Percentiles rank a stretch among this genome's conserved stretches.
Conservation (phyloP, 106 monocot genomes). For the Agapanthus africanus region DNA sequence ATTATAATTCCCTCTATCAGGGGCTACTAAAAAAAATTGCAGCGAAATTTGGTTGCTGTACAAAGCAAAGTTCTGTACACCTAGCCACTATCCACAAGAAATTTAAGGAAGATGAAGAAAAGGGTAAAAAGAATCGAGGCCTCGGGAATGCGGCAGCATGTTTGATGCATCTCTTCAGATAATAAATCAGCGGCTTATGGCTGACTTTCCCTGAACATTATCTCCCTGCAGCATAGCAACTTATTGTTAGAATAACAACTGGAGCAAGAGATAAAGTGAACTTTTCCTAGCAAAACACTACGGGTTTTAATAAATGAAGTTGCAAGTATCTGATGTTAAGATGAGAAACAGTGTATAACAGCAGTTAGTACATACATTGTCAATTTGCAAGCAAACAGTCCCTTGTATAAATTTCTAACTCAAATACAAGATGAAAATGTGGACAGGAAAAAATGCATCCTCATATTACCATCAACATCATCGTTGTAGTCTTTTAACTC, state of each 20-base stretch:
- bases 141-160: background rate
- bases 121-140: no score
- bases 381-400: background rate
- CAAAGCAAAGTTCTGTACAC: conserved; percentile 5
- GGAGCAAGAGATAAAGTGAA: no score
- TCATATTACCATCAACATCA: background rate
- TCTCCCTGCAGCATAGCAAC: background rate
- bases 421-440: background rate
- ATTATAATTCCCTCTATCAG: conserved; percentile 1
- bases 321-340: no score
- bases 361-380: background rate
- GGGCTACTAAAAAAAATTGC: background rate
- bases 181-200: background rate
- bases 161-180: background rate
- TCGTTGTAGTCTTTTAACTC: background rate
- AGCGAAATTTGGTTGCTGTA: background rate
- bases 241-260: background rate
- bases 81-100: background rate
- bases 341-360: background rate
- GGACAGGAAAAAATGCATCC: background rate
- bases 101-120: background rate
- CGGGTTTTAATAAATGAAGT: background rate
- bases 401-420: background rate
- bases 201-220: conserved; percentile 7
- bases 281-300: no score